Conservation (phyloP, 768 basidiomycete species). For the Tulasnella sp. region DNA sequence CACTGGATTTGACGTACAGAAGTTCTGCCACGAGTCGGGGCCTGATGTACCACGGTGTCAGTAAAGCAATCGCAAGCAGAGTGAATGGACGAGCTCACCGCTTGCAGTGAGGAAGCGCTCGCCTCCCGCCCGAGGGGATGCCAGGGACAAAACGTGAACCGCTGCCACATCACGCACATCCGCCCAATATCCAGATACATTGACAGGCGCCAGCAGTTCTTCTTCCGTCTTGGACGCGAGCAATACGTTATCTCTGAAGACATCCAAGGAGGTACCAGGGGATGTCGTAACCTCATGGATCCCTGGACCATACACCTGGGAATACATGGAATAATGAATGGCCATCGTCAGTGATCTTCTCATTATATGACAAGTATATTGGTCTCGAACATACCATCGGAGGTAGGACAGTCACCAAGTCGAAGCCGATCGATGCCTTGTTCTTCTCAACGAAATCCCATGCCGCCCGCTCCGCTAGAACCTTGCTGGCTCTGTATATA, state of each 20-base stretch:
- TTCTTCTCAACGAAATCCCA: slow-evolving; percentile 24
- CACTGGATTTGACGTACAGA: neutral
- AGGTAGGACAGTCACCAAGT: slow-evolving; percentile 19
- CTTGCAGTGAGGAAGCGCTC: slow-evolving; percentile 6
- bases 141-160: slow-evolving; percentile 8
- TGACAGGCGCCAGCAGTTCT: neutral
- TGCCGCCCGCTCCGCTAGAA: slow-evolving; percentile 26
- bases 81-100: neutral
- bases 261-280: neutral
- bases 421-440: slow-evolving; percentile 21
- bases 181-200: slow-evolving; percentile 1
- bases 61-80: neutral
- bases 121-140: neutral
- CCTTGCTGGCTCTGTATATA: slow-evolving; percentile 26
- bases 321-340: neutral
- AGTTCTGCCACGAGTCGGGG: slow-evolving; percentile 13
- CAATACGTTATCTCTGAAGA: neutral
- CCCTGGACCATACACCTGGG: neutral
- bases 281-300: neutral
- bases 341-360: no score
- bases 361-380: neutral
- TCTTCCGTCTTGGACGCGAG: neutral
- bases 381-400: slow-evolving; percentile 12
- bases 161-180: slow-evolving; percentile 18
- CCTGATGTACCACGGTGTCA: neutral